Percentiles rank a stretch among this genome's conserved stretches.
phyloP scores from a whole-genome alignment of 805 yeast species.

The Teunomyces pallodes region DNA sequence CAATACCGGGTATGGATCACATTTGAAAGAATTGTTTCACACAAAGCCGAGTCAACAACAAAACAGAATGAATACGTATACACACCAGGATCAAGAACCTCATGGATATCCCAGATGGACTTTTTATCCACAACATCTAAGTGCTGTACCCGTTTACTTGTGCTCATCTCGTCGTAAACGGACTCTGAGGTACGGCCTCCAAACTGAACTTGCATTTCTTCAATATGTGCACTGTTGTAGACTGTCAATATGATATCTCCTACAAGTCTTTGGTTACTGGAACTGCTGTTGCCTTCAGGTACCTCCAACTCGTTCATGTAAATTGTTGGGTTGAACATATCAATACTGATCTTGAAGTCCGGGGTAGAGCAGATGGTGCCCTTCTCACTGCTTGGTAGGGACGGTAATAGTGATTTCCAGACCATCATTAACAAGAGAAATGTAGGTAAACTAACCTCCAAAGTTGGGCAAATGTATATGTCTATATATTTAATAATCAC shows the following conservation, averaged over 20 bases:
- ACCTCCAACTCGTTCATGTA: conserved; percentile 9
- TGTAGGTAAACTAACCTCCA: not conserved
- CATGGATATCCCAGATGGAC: not conserved
- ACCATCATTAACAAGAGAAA: conserved; percentile 20
- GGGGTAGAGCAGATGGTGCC: conserved; percentile 25
- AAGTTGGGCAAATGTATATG: not conserved
- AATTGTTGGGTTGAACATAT: conserved; percentile 7
- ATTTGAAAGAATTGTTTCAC: conserved; percentile 9
- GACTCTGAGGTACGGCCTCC: not conserved
- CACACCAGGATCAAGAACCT: conserved; percentile 6
- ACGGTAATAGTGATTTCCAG: conserved; percentile 30
- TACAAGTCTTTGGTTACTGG: not conserved
- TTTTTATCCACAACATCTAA: not conserved
- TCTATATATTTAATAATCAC: not conserved
- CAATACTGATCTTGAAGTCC: conserved; percentile 10
- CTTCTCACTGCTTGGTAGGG: conserved; percentile 18
- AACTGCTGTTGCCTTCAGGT: not conserved
- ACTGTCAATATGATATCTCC: not conserved
- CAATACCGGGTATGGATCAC: not conserved
- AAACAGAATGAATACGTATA: conserved; percentile 14
- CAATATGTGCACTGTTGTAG: not conserved
- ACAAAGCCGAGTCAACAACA: conserved; percentile 10
- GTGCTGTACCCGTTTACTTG: not conserved
- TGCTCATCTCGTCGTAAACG: not conserved
- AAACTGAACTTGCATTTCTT: conserved; percentile 1